Evolutionary conservation across 2,329 filamentous ascomycete species (phyloP).

Genomic region (Fusarium euwallaceae): DNA sequence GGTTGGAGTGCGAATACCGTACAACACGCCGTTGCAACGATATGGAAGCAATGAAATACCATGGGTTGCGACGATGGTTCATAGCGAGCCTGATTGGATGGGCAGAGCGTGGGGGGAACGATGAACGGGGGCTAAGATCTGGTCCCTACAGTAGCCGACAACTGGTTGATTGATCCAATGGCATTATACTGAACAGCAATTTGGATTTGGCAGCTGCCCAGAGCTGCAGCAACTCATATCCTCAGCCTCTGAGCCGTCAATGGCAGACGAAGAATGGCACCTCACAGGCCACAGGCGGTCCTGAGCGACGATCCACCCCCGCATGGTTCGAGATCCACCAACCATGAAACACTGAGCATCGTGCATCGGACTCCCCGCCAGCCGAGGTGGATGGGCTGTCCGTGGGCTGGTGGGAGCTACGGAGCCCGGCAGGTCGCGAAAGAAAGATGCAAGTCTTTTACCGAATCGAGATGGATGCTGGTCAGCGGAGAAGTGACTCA

Average conservation of each 20-base stretch:
- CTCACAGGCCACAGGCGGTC: conserved; percentile 22
- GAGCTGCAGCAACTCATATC: neutral
- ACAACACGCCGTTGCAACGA: conserved; percentile 78
- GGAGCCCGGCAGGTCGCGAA: neutral
- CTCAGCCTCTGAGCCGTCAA: neutral
- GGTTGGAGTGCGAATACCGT: conserved; percentile 85
- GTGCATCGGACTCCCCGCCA: conserved; percentile 1
- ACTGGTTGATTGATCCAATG: conserved; percentile 23
- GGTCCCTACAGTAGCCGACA: neutral
- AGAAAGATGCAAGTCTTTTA: conserved; percentile 13
- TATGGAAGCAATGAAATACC: conserved; percentile 76
- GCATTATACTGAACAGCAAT: conserved; percentile 18
- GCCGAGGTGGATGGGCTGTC: neutral
- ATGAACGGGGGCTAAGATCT: neutral
- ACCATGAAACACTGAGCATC: conserved; percentile 11
- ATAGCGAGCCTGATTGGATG: conserved; percentile 73
- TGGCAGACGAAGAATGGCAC: neutral
- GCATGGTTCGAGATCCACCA: conserved; percentile 34
- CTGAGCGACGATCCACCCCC: conserved; percentile 42
- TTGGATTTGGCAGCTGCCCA: conserved; percentile 4
- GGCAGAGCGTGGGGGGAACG: conserved; percentile 56
- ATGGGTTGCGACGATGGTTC: conserved; percentile 77
- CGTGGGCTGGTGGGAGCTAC: neutral
- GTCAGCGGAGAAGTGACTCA: conserved; percentile 25
- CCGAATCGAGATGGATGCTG: conserved; percentile 11